Evolutionary conservation across 768 basidiomycete genomes (phyloP).

Genomic region (Suillus variegatus): DNA sequence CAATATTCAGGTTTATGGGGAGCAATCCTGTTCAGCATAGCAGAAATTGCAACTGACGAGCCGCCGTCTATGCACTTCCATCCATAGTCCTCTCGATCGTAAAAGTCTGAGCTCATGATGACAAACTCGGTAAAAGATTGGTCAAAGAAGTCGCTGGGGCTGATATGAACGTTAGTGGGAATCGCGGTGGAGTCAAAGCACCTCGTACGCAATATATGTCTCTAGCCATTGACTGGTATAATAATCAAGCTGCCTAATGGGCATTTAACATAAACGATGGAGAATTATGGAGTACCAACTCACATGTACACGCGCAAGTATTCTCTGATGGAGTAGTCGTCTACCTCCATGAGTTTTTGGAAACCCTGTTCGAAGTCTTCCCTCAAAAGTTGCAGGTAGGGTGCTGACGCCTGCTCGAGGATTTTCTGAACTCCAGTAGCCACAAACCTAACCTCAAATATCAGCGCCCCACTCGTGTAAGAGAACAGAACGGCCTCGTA

Average conservation of each 20-base stretch:
- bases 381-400: constrained; percentile 2
- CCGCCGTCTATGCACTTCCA: constrained; percentile 2
- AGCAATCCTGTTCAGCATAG: constrained; percentile 2
- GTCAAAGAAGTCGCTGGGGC: not conserved
- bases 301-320: not conserved
- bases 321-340: not conserved
- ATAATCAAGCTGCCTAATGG: constrained; percentile 1
- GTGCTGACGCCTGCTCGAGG: not conserved
- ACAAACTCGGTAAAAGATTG: not conserved
- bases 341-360: not conserved
- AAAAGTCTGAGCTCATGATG: not conserved
- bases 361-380: not conserved
- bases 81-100: not conserved
- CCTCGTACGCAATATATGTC: not conserved
- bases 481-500: not conserved
- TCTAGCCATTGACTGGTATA: not conserved
- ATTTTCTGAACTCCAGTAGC: not conserved
- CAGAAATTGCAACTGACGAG: not conserved
- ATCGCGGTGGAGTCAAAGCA: not conserved
- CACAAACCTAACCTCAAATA: not conserved
- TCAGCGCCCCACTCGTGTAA: not conserved
- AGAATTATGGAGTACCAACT: not conserved
- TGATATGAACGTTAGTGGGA: not conserved
- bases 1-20: not conserved
- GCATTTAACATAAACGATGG: not conserved